A percentile compares a stretch with the other conserved stretches of the same genome.
phyloP scores from a whole-genome alignment of 352 stramenopile species.

The Phytophthora podocarpi region DNA sequence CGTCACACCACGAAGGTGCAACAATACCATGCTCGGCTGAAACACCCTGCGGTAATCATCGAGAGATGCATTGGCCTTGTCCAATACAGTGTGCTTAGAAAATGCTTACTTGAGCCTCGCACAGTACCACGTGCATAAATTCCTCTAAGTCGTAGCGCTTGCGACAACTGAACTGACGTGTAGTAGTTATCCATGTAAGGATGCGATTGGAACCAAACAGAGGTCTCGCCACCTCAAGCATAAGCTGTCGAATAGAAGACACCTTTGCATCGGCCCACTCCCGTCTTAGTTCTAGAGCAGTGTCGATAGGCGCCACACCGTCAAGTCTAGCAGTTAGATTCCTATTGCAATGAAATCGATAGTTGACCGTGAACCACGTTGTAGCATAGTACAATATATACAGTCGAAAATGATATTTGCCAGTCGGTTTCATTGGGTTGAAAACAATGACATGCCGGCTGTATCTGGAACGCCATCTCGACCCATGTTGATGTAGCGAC shows the following conservation, averaged over 20 bases:
- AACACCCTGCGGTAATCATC: conserved; percentile 14
- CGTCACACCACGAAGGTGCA: conserved; percentile 31
- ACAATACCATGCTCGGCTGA: conserved; percentile 10
- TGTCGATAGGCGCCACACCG: too few species aligned
- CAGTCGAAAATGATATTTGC: conserved; percentile 35
- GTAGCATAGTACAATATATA: conserved; percentile 32
- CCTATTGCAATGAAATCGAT: conserved; percentile 17
- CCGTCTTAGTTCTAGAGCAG: not conserved
- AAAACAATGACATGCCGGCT: conserved; percentile 30
- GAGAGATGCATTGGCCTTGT: conserved; percentile 1
- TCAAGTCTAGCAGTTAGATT: conserved; percentile 20
- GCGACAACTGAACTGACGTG: conserved; percentile 27
- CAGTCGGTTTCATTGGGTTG: conserved; percentile 23
- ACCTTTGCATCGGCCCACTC: too few species aligned
- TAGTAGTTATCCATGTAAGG: conserved; percentile 41
- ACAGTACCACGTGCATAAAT: conserved; percentile 19
- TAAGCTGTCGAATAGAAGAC: conserved; percentile 23
- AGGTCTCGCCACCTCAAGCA: conserved; percentile 26
- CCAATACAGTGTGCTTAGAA: conserved; percentile 11
- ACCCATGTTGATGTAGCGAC: conserved; percentile 25
- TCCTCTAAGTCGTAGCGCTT: conserved; percentile 15
- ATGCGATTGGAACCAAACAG: conserved; percentile 16
- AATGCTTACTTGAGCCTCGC: conserved; percentile 22
- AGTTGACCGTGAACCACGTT: conserved; percentile 29
- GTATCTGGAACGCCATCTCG: conserved; percentile 28